Evolutionary conservation across 2,329 filamentous ascomycete genomes (phyloP).

Genomic region (Xylariaceae sp.): DNA sequence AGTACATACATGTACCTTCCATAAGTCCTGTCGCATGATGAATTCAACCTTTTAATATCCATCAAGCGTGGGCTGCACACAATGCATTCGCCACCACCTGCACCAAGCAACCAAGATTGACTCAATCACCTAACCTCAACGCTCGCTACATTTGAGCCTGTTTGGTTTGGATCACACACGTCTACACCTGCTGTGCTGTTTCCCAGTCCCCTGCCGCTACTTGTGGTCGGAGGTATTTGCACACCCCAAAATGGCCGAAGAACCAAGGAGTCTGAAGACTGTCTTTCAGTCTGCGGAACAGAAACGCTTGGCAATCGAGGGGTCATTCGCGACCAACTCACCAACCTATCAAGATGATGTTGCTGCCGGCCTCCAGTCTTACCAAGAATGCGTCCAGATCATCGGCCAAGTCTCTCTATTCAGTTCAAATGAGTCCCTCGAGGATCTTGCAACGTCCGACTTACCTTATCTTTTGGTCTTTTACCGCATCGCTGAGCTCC

Average conservation of each 20-base stretch:
- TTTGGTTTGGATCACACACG: too few species aligned
- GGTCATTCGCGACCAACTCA: conserved; percentile 60
- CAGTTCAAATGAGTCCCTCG: conserved; percentile 82
- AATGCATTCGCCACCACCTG: too few species aligned
- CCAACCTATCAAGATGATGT: conserved; percentile 66
- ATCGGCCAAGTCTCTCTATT: conserved; percentile 74
- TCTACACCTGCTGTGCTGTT: too few species aligned
- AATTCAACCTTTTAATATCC: too few species aligned
- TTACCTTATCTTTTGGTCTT: conserved; percentile 79
- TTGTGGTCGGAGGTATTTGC: too few species aligned
- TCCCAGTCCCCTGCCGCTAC: too few species aligned
- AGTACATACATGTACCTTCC: too few species aligned
- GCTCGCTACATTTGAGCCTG: too few species aligned
- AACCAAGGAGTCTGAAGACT: conserved; percentile 47
- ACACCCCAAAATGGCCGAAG: conserved; percentile 32
- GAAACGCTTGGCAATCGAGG: conserved; percentile 56
- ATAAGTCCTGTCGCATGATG: too few species aligned
- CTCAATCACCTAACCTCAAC: too few species aligned
- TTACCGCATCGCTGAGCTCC: conserved; percentile 75
- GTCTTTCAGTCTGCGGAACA: conserved; percentile 49
- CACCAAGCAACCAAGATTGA: too few species aligned
- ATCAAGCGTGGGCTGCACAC: too few species aligned
- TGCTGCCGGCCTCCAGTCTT: conserved; percentile 61
- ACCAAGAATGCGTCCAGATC: conserved; percentile 68
- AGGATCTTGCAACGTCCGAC: conserved; percentile 82